phyloP scores from a whole-genome alignment of 148 eudicot genomes.

The Pharnaceum exiguum region DNA sequence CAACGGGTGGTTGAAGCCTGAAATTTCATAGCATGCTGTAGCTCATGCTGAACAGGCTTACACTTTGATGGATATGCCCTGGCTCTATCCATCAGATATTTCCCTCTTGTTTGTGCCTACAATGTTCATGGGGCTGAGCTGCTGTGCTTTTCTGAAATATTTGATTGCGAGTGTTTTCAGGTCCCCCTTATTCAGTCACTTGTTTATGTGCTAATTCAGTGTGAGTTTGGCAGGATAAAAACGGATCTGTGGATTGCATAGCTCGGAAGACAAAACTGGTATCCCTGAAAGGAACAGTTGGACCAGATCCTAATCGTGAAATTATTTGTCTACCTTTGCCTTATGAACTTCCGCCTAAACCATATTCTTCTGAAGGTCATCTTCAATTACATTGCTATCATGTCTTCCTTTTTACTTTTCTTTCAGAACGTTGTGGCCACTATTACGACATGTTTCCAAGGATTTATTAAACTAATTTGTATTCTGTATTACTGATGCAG shows the following conservation, averaged over 20 bases:
- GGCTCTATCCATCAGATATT: too few species aligned
- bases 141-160: too few species aligned
- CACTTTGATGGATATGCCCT: too few species aligned
- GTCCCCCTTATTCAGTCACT: too few species aligned
- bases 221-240: slow-evolving; percentile 29
- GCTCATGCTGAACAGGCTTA: too few species aligned
- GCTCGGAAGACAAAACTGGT: slow-evolving; percentile 57
- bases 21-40: too few species aligned
- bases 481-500: slow-evolving; percentile 29
- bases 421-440: not conserved
- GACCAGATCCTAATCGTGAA: slow-evolving; percentile 34
- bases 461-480: not conserved
- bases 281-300: slow-evolving; percentile 38
- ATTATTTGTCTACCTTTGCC: slow-evolving; percentile 71
- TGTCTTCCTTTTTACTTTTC: not conserved
- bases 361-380: slow-evolving; percentile 69
- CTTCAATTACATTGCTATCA: not conserved
- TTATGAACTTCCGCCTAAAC: slow-evolving; percentile 82
- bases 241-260: slow-evolving; percentile 15
- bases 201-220: slow-evolving; percentile 3
- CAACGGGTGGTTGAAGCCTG: too few species aligned
- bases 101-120: too few species aligned
- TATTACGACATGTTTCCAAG: not conserved
- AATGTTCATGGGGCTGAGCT: too few species aligned
- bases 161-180: too few species aligned